Conservation (phyloP, 2,329 filamentous ascomycete species). For the Fusarium ramigenum region DNA sequence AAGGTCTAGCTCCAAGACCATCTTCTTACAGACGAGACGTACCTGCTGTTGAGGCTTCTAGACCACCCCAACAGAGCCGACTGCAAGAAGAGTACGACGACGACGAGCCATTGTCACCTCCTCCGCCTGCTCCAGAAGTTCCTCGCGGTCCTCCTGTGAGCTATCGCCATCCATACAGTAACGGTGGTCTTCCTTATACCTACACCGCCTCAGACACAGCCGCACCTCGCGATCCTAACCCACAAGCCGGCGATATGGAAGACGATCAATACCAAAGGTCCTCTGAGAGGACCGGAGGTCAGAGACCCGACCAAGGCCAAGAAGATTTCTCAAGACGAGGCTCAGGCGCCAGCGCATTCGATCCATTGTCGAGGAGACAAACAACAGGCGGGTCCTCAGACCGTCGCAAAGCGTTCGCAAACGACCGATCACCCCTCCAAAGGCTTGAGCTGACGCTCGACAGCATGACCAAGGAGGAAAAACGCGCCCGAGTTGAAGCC, state of each 20-base stretch:
- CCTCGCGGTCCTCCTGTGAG: slow-evolving; percentile 67
- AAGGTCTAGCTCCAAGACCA: slow-evolving; percentile 67
- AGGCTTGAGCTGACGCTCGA: slow-evolving; percentile 90
- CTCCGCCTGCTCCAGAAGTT: slow-evolving; percentile 67
- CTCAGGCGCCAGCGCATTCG: slow-evolving; percentile 32
- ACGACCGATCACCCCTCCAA: slow-evolving; percentile 89
- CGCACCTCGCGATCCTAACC: slow-evolving; percentile 13
- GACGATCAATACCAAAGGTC: slow-evolving; percentile 41
- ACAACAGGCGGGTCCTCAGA: slow-evolving; percentile 53
- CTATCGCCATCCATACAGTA: slow-evolving; percentile 60
- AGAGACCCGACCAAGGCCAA: slow-evolving; percentile 29
- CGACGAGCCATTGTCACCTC: slow-evolving; percentile 50
- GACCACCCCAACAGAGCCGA: slow-evolving; percentile 51
- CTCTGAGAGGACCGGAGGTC: slow-evolving; percentile 29
- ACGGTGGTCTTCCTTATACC: slow-evolving; percentile 42
- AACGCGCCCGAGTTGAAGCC: slow-evolving; percentile 83
- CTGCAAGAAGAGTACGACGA: slow-evolving; percentile 52
- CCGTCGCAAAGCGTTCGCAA: slow-evolving; percentile 71
- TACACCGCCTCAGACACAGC: slow-evolving; percentile 22
- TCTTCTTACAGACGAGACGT: slow-evolving; percentile 64
- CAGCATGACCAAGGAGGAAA: slow-evolving; percentile 96
- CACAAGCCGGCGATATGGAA: slow-evolving; percentile 41
- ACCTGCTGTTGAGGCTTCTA: slow-evolving; percentile 52
- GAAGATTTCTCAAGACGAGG: slow-evolving; percentile 39
- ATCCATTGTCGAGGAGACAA: slow-evolving; percentile 48